Evolutionary conservation across 2,329 filamentous ascomycete species (phyloP).

Genomic region (Aspergillus versicolor): DNA sequence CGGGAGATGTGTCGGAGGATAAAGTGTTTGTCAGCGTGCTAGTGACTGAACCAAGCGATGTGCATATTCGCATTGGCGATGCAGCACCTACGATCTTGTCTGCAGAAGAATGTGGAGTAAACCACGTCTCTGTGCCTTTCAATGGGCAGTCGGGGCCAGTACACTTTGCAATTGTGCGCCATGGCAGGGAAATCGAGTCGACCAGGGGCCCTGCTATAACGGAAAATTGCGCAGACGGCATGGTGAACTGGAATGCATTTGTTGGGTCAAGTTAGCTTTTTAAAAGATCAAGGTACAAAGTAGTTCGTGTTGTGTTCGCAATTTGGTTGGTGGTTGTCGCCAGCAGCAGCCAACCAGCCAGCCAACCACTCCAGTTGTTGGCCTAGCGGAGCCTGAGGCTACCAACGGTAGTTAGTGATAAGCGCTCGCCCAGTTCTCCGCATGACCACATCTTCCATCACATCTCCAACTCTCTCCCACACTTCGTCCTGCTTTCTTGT

Average conservation of each 20-base stretch:
- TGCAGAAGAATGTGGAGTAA: constrained; percentile 25
- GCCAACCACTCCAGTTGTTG: not conserved
- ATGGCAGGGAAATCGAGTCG: constrained; percentile 20
- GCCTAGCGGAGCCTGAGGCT: not conserved
- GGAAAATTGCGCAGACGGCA: constrained; percentile 24
- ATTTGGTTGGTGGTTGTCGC: not conserved
- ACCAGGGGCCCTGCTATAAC: constrained; percentile 32
- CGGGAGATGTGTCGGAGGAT: constrained; percentile 31
- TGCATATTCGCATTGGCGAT: constrained; percentile 30
- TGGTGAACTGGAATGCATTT: constrained; percentile 38
- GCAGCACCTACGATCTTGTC: constrained; percentile 20
- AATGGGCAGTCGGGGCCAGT: constrained; percentile 30
- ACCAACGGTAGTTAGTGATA: not conserved
- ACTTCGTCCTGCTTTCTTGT: not conserved
- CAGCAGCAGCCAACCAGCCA: not conserved
- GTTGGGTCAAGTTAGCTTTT: constrained; percentile 29
- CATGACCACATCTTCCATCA: constrained; percentile 5
- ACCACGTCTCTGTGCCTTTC: constrained; percentile 34
- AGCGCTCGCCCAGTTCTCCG: constrained; percentile 8
- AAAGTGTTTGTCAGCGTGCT: constrained; percentile 31
- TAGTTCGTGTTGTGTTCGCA: not conserved
- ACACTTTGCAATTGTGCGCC: constrained; percentile 25
- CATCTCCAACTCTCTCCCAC: constrained; percentile 6
- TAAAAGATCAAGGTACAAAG: not conserved
- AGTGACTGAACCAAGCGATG: constrained; percentile 26